Conservation (phyloP, 768 basidiomycete species). For the Coprinellus aureogranulatus region DNA sequence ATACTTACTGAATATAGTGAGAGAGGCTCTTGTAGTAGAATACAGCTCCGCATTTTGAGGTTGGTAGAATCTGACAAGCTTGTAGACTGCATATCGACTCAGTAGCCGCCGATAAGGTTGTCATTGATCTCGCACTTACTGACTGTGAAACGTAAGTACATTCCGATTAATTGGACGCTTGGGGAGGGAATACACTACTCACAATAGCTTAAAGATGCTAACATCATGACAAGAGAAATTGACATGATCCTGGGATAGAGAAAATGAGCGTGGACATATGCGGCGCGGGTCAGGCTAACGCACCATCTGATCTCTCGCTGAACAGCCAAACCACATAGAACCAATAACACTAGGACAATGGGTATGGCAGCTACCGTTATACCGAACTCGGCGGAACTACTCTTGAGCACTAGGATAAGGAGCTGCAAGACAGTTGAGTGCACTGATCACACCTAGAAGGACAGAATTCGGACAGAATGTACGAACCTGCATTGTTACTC, state of each 20-base stretch:
- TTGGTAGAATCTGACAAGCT: constrained; percentile 79
- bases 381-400: constrained; percentile 71
- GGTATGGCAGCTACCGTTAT: constrained; percentile 83
- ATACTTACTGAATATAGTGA: constrained; percentile 73
- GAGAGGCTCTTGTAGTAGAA: constrained; percentile 69
- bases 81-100: too few relatives aligned
- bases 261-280: constrained; percentile 29
- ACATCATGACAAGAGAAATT: constrained; percentile 69
- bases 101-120: background rate
- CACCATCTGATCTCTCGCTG: constrained; percentile 82
- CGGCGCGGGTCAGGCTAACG: too few relatives aligned
- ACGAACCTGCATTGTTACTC: constrained; percentile 81
- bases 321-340: constrained; percentile 66
- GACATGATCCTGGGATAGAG: constrained; percentile 59
- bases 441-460: too few relatives aligned
- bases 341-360: constrained; percentile 65
- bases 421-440: constrained; percentile 43
- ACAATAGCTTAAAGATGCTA: constrained; percentile 78
- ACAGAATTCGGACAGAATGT: background rate
- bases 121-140: constrained; percentile 26
- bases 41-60: constrained; percentile 57
- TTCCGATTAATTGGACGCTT: background rate
- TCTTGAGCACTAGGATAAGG: constrained; percentile 70
- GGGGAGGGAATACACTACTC: constrained; percentile 26
- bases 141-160: constrained; percentile 27